Base-by-base conservation (phyloP, 2,329 filamentous ascomycete genomes). In the Basipetospora chlamydospora region DNA sequence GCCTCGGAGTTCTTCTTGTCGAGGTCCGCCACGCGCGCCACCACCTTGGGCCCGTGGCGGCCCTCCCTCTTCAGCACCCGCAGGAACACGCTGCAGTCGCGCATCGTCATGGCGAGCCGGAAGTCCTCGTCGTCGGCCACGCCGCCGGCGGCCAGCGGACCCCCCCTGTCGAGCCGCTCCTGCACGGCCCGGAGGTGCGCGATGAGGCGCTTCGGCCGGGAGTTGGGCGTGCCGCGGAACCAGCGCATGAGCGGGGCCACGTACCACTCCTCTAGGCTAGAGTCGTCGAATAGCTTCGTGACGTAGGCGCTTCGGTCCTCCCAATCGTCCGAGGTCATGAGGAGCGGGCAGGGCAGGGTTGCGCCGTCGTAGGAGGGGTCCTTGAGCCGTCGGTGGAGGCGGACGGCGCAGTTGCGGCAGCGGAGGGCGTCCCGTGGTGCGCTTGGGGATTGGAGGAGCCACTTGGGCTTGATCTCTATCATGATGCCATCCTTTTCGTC, bases 381-480 rank as follows among this genome's bases (percentile, higher is more conserved):
- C 28, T 45, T 48, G 34, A 58, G 38, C 26, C 55, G 50, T 38
- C 55, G 56, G 35, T 51, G 50, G 33, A 62, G 49, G 42, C 61
- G 55, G 31, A 59, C 60, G 26, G 83, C 83, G 52, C 83, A 90
- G 26, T 79, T 85, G 22, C 83, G 73, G 57, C 83, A 90, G 35
- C 80, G 66, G 35, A 62, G 67, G 28, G 80, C 70, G 20, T 59
- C 55, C 0, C 50, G 18, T 1, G 82, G 83, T 0, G 82, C 81
- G 26, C 72, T 75, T 4, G 77, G 80, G 2, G 81, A 87, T 52
- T 86, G 81, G 7, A 67, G 59, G 18, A 90, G 68, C 83, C 83
- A 90, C 56, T 90, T 90, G 11, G 83, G 82, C 52, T 90, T 90
- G 57, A 88, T 80, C 52, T 88, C 80, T 39, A 82, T 59, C 22